Conservation (phyloP, 2,329 filamentous ascomycete genomes). For the Elsinoe arachidis region DNA sequence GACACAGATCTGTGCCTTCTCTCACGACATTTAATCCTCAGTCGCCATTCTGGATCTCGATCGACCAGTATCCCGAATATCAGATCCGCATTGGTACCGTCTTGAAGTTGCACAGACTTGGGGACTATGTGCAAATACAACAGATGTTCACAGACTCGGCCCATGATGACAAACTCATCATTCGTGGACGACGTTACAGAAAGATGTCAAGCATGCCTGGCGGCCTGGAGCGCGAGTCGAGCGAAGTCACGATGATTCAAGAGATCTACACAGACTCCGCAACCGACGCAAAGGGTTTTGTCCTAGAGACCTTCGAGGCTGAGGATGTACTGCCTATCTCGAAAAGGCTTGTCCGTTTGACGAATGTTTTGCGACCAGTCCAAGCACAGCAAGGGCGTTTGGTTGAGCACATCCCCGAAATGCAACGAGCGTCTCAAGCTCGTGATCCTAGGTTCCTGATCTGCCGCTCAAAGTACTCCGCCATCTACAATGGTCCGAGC, state of each 20-base stretch:
- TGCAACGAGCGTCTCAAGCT: not conserved
- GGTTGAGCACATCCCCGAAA: not conserved
- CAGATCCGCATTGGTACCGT: not conserved
- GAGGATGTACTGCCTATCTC: not conserved
- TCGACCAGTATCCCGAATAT: not conserved
- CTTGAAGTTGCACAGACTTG: not conserved
- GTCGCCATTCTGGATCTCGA: not conserved
- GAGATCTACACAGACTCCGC: slow-evolving; percentile 1
- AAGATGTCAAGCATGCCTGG: not conserved
- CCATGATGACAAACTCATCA: not conserved
- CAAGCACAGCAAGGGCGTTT: not conserved
- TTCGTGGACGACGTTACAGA: not conserved
- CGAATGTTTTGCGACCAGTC: not conserved
- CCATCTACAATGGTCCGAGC: not conserved
- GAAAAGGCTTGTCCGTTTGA: not conserved
- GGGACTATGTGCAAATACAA: not conserved
- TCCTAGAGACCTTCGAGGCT: not conserved
- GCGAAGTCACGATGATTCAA: slow-evolving; percentile 3
- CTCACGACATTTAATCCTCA: not conserved
- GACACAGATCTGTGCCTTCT: not conserved
- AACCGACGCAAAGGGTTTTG: not conserved
- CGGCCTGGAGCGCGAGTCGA: not conserved
- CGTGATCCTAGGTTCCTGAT: slow-evolving; percentile 39
- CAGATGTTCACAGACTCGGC: not conserved
- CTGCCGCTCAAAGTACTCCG: slow-evolving; percentile 43